These are phyloP conservation scores for Fagopyrum esculentum DNA, from an alignment of 148 eudicot species.

Conservation along the genomic window DNA sequence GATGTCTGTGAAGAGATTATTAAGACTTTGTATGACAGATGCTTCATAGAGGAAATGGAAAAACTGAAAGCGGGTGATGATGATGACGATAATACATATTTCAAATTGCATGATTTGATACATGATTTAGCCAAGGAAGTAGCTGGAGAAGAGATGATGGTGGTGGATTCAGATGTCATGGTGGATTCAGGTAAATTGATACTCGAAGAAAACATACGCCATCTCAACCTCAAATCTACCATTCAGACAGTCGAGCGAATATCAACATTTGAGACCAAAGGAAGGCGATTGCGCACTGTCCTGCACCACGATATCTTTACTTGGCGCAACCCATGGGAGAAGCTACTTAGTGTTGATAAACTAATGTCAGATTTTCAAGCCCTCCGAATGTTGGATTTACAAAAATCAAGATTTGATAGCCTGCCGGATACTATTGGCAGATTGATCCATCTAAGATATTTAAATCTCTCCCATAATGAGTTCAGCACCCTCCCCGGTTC, in stretches of 20 bases:
- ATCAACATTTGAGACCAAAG: slow-evolving; percentile 7
- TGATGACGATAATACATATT: not conserved
- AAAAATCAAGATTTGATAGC: not conserved
- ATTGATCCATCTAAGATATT: slow-evolving; percentile 8
- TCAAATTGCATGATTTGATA: slow-evolving; percentile 23
- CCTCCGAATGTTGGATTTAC: slow-evolving; percentile 19
- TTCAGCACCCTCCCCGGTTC: not conserved
- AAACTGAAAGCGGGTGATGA: slow-evolving; percentile 1
- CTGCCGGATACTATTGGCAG: slow-evolving; percentile 18
- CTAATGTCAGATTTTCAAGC: not conserved
- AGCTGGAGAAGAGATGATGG: slow-evolving; percentile 2
- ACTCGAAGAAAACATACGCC: not conserved
- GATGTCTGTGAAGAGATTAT: slow-evolving; percentile 12
- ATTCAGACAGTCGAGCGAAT: not conserved
- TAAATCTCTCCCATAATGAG: slow-evolving; percentile 1
- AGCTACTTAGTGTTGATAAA: not conserved
- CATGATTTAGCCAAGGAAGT: slow-evolving; percentile 22
- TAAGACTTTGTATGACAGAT: not conserved
- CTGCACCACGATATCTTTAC: slow-evolving; percentile 4
- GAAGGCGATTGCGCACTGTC: slow-evolving; percentile 18
- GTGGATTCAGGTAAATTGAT: not conserved
- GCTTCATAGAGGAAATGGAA: slow-evolving; percentile 12
- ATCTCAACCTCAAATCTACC: slow-evolving; percentile 7
- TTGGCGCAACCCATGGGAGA: not conserved
- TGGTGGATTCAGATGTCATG: not conserved